Base-by-base conservation (phyloP, 345 rosid species). In the Raphanus sativus region DNA sequence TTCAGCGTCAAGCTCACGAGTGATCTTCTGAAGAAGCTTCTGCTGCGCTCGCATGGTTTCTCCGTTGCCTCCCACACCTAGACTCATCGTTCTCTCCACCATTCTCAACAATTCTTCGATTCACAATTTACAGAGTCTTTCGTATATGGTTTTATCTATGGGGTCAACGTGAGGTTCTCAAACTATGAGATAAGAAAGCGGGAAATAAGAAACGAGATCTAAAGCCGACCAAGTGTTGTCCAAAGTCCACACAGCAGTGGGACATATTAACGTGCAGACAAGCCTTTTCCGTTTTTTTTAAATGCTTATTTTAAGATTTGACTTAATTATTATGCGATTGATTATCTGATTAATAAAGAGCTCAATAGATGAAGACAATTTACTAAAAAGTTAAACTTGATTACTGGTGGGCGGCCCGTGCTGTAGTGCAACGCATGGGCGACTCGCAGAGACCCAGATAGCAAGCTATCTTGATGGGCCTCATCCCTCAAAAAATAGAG, bases 11-110 rank as follows among this genome's bases (percentile, higher is more conserved):
- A 95, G 70, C 52, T 95, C 99, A 0, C 33, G 40, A 24, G 83
- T 82, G 28, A 91, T 89, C 70, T 84, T 83, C 52, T 86, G 99
- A 70, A 95, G 89, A 79, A 95, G 93, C 48, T 86, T 89, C n/a
- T 89, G 95, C 52, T 95, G 98, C 30, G 89, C 85, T 60, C 67
- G 74, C 54, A 94, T 85, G 1, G 92, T 84, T 65, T 86, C 89
- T 62, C 76, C 72, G 48, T 73, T 69, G 65, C 83, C 91, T 12
- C 85, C 54, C 16, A 81, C 80, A 32, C 80, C 74, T 5, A 66
- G 33, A 74, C 79, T 82, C 67, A 15, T 60, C 69, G 65, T 73
- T 55, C 75, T 80, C 83, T 82, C 88, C 33, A 85, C 86, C 89
- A 87, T 89, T 13, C 5, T 71, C 54, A 4, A n/a, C 17, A n/a